A percentile compares a stretch with the other conserved stretches of the same genome.
These are phyloP conservation scores for Piloderma croceum DNA, from an alignment of 768 basidiomycete genomes.

Conservation along the genomic window DNA sequence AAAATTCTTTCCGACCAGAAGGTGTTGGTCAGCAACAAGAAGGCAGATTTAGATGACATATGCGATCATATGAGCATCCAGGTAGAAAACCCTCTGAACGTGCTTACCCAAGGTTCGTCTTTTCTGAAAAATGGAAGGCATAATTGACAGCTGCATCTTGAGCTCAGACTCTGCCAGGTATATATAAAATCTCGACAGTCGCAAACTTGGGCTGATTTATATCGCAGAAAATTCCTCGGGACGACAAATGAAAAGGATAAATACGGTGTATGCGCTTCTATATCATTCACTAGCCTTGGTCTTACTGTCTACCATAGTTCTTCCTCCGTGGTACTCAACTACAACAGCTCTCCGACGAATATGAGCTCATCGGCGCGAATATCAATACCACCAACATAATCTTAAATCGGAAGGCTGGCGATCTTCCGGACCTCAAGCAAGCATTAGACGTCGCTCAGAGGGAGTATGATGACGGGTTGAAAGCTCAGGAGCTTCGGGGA, in stretches of 20 bases:
- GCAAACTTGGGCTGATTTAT: too few species aligned
- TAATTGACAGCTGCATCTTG: too few species aligned
- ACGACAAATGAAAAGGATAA: too few species aligned
- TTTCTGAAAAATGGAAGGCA: neutral
- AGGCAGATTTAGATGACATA: constrained; percentile 83
- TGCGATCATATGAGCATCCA: constrained; percentile 96
- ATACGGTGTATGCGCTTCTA: too few species aligned
- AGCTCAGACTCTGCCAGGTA: too few species aligned
- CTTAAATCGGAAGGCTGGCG: constrained; percentile 67
- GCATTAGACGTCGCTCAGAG: constrained; percentile 50
- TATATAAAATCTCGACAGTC: too few species aligned
- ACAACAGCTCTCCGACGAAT: constrained; percentile 81
- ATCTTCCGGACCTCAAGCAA: constrained; percentile 68
- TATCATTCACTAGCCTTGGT: too few species aligned
- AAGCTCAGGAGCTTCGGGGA: constrained; percentile 66
- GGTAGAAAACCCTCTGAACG: constrained; percentile 94
- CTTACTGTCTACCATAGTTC: too few species aligned
- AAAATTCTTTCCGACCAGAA: constrained; percentile 66
- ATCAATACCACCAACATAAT: constrained; percentile 63
- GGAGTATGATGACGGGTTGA: constrained; percentile 66
- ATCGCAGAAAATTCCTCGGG: too few species aligned
- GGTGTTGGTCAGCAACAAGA: constrained; percentile 64
- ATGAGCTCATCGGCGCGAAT: constrained; percentile 68
- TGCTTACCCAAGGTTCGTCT: constrained; percentile 73
- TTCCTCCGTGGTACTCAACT: constrained; percentile 94